Evolutionary conservation across 176 grass and related monocot species (phyloP).

Genomic region (Olyra latifolia): DNA sequence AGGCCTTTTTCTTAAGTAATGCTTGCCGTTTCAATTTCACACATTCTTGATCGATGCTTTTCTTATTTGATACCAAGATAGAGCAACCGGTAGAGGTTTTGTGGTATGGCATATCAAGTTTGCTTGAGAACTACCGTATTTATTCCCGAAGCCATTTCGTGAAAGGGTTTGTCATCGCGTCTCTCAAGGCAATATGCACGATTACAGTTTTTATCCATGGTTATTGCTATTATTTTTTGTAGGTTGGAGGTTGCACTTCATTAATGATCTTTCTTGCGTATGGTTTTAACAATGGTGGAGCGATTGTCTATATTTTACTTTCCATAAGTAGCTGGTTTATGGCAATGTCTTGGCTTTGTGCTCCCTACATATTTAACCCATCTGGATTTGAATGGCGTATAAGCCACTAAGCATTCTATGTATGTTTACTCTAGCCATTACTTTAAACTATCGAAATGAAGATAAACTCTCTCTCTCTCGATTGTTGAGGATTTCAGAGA

Average conservation of each 20-base stretch:
- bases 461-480: neutral
- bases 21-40: conserved; percentile 2
- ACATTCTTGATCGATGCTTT: neutral
- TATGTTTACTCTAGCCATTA: no score
- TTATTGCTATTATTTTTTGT: no score
- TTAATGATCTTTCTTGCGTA: no score
- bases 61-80: conserved; percentile 57
- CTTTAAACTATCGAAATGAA: conserved; percentile 1
- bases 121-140: conserved; percentile 89
- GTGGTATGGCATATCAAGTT: conserved; percentile 87
- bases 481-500: conserved; percentile 92
- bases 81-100: conserved; percentile 86
- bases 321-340: conserved; percentile 98
- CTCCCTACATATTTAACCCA: no score
- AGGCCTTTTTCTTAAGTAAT: neutral
- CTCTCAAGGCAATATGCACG: no score
- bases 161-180: no score
- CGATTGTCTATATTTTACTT: no score
- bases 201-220: no score
- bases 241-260: no score
- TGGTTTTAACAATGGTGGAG: no score
- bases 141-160: conserved; percentile 95
- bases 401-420: no score
- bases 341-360: conserved; percentile 80
- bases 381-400: no score